A percentile compares a stretch with the other conserved stretches of the same genome.
These are phyloP conservation scores for Aspergillus costaricaensis DNA, from an alignment of 2,329 filamentous ascomycete genomes.

Conservation along the genomic window DNA sequence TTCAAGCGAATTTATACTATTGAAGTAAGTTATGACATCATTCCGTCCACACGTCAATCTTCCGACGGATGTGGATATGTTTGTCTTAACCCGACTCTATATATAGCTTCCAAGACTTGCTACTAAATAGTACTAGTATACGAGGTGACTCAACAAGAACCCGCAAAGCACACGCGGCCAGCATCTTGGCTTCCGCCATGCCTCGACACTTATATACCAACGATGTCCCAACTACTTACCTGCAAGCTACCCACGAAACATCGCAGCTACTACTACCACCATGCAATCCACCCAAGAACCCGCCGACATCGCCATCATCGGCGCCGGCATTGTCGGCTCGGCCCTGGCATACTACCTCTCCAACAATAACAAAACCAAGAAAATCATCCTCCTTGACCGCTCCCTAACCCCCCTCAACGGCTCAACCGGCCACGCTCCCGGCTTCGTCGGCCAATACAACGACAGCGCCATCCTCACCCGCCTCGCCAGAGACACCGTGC, in stretches of 20 bases:
- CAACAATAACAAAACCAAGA: slow-evolving; percentile 14
- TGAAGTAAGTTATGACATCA: background rate
- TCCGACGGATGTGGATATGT: background rate
- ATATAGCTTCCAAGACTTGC: background rate
- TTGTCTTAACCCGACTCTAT: background rate
- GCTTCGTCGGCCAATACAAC: slow-evolving; percentile 40
- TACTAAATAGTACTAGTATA: background rate
- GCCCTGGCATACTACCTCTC: slow-evolving; percentile 37
- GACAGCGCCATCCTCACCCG: slow-evolving; percentile 33
- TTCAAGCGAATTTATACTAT: too few relatives aligned
- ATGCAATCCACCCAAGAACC: background rate
- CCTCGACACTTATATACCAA: background rate
- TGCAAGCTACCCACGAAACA: background rate
- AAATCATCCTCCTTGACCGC: slow-evolving; percentile 30
- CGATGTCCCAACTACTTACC: background rate
- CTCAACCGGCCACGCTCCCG: slow-evolving; percentile 39
- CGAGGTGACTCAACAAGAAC: background rate
- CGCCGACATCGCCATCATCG: slow-evolving; percentile 27
- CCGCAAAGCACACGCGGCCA: slow-evolving; percentile 1
- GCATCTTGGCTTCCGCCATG: background rate
- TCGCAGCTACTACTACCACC: background rate
- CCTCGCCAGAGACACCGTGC: slow-evolving; percentile 34
- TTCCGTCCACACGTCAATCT: background rate
- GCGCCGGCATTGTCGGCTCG: slow-evolving; percentile 40
- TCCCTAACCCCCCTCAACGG: slow-evolving; percentile 28